Conservation (phyloP, 352 stramenopile genomes). For the Pythium apleroticum region DNA sequence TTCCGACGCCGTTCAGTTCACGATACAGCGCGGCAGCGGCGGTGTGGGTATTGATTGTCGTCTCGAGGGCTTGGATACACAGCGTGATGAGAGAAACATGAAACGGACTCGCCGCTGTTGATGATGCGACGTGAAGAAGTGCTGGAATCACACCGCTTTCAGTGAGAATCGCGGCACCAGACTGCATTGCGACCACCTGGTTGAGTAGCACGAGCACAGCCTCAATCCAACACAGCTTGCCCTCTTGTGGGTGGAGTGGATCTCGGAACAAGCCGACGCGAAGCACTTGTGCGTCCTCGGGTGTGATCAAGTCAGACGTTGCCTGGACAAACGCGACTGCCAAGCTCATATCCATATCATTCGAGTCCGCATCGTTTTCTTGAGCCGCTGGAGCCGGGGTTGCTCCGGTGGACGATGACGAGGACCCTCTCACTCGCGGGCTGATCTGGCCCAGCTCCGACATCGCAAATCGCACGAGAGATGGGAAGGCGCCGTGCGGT, state of each 20-base stretch:
- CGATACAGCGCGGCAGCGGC: slow-evolving; percentile 71
- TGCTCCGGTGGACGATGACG: neutral
- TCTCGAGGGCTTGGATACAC: slow-evolving; percentile 81
- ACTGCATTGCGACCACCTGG: slow-evolving; percentile 73
- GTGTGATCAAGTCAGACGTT: slow-evolving; percentile 71
- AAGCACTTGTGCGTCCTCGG: slow-evolving; percentile 65
- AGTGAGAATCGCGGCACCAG: slow-evolving; percentile 71
- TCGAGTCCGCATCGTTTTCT: slow-evolving; percentile 37
- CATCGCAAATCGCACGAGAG: slow-evolving; percentile 79
- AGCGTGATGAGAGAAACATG: slow-evolving; percentile 76
- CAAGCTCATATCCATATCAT: slow-evolving; percentile 88
- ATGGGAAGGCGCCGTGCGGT: slow-evolving; percentile 78
- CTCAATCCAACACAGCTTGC: slow-evolving; percentile 79
- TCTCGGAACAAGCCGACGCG: slow-evolving; percentile 54
- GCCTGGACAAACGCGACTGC: slow-evolving; percentile 87
- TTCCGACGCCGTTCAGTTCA: slow-evolving; percentile 83
- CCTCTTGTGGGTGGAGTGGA: slow-evolving; percentile 37
- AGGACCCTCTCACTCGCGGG: slow-evolving; percentile 5
- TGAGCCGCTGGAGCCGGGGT: slow-evolving; percentile 16
- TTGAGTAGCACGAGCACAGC: slow-evolving; percentile 72
- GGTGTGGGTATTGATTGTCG: slow-evolving; percentile 74
- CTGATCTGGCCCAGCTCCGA: slow-evolving; percentile 52
- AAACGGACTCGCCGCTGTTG: slow-evolving; percentile 50
- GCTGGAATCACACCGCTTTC: slow-evolving; percentile 84
- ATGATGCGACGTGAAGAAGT: slow-evolving; percentile 74